phyloP scores from a whole-genome alignment of 2,329 filamentous ascomycete species.

The Colletotrichum plurivorum region DNA sequence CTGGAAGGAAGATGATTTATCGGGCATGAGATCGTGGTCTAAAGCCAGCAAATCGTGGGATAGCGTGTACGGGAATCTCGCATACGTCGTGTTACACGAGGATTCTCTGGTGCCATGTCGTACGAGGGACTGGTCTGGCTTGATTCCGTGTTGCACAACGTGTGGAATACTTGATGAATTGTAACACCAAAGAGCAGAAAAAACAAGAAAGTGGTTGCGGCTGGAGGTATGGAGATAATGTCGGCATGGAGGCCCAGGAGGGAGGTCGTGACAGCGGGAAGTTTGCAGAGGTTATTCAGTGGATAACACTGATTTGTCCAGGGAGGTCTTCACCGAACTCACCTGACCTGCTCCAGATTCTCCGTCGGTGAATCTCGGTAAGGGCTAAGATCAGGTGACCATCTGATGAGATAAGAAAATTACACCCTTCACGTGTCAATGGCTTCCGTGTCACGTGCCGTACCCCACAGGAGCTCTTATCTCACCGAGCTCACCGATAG shows the following conservation, averaged over 20 bases:
- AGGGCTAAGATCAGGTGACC: too few species aligned
- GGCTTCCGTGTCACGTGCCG: neutral
- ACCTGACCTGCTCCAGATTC: neutral
- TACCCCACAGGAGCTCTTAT: conserved; percentile 19
- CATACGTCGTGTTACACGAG: conserved; percentile 30
- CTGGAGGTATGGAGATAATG: too few species aligned
- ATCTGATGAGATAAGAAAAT: neutral
- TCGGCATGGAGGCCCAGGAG: conserved; percentile 22
- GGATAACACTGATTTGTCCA: conserved; percentile 32
- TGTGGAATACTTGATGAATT: neutral
- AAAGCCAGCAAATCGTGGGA: conserved; percentile 3
- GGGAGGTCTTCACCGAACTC: conserved; percentile 14
- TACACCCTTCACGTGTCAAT: too few species aligned
- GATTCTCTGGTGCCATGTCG: conserved; percentile 33
- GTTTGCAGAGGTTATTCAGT: conserved; percentile 38
- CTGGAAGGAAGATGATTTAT: neutral
- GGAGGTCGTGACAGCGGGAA: conserved; percentile 36
- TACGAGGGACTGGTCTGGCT: conserved; percentile 17
- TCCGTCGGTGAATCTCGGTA: neutral
- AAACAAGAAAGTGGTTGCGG: too few species aligned
- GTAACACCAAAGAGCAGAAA: neutral
- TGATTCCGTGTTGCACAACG: neutral
- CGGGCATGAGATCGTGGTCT: conserved; percentile 16
- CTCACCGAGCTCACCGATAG: conserved; percentile 40
- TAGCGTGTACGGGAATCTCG: conserved; percentile 32